phyloP scores from a whole-genome alignment of 1,284 basidiomycete genomes.

The Neolentinus lepideus region DNA sequence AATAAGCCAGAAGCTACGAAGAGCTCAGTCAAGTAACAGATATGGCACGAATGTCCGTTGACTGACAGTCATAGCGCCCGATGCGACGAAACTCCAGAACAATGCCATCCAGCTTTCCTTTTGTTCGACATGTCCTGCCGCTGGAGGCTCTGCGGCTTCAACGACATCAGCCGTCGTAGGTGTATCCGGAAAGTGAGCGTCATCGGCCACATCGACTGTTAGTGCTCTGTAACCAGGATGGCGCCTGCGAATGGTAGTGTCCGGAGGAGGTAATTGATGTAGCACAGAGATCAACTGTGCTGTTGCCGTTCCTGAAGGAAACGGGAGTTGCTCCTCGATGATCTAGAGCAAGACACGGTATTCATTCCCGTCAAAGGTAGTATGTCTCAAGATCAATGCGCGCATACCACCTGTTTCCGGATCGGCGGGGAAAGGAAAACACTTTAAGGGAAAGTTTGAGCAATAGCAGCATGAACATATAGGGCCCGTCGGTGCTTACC shows the following conservation, averaged over 20 bases:
- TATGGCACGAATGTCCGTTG: slow-evolving; percentile 7
- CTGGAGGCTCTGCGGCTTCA: slow-evolving; percentile 19
- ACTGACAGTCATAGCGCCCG: slow-evolving; percentile 66
- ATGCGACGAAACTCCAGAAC: slow-evolving; percentile 68
- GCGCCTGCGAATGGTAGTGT: slow-evolving; percentile 37
- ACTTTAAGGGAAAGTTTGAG: slow-evolving; percentile 27
- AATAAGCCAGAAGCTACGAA: slow-evolving; percentile 66
- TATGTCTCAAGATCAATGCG: background rate
- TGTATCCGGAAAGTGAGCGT: slow-evolving; percentile 4
- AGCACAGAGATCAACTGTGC: slow-evolving; percentile 92
- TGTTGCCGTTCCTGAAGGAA: slow-evolving; percentile 95
- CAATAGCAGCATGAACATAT: background rate
- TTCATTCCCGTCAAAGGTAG: slow-evolving; percentile 1
- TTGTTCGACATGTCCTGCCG: slow-evolving; percentile 36
- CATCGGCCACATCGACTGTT: slow-evolving; percentile 27
- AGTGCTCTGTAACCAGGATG: slow-evolving; percentile 49
- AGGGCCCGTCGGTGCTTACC: slow-evolving; percentile 44
- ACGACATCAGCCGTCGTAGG: slow-evolving; percentile 8
- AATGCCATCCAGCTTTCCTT: slow-evolving; percentile 69
- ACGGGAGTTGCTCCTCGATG: slow-evolving; percentile 88
- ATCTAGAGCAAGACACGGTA: slow-evolving; percentile 44
- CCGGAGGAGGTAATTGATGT: slow-evolving; percentile 67
- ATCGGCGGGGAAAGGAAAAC: slow-evolving; percentile 94
- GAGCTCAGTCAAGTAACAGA: background rate
- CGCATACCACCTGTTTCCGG: slow-evolving; percentile 82